phyloP scores from a whole-genome alignment of 2,329 filamentous ascomycete species.

The Macrophomina pseudophaseolina region DNA sequence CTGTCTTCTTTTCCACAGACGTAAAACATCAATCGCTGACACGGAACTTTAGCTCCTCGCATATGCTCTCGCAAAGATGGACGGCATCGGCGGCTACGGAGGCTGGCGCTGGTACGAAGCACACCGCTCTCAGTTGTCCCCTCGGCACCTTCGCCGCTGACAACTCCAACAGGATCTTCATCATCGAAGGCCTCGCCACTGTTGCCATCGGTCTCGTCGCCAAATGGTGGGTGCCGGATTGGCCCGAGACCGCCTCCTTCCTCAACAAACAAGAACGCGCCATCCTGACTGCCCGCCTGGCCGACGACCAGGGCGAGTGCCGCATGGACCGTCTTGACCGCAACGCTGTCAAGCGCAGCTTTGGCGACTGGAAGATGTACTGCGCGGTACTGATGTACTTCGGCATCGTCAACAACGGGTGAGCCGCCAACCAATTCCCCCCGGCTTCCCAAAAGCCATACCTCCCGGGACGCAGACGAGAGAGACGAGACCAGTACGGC shows the following conservation, averaged over 20 bases:
- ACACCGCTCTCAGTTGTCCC: too few relatives aligned
- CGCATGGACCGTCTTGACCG: slow-evolving; percentile 13
- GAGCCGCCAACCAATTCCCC: background rate
- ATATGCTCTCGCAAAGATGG: slow-evolving; percentile 61
- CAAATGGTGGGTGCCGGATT: slow-evolving; percentile 40
- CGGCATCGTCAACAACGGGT: slow-evolving; percentile 22
- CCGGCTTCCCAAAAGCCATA: too few relatives aligned
- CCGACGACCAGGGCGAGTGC: slow-evolving; percentile 36
- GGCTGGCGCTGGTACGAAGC: slow-evolving; percentile 37
- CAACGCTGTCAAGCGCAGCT: slow-evolving; percentile 1
- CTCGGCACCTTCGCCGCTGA: background rate
- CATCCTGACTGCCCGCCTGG: slow-evolving; percentile 38
- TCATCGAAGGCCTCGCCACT: slow-evolving; percentile 30
- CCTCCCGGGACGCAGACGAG: background rate
- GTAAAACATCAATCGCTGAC: background rate
- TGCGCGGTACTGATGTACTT: slow-evolving; percentile 15
- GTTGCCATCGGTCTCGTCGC: slow-evolving; percentile 24
- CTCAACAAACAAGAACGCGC: slow-evolving; percentile 42
- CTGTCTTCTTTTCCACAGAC: background rate
- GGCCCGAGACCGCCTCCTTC: slow-evolving; percentile 46
- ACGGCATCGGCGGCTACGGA: slow-evolving; percentile 52
- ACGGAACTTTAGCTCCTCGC: slow-evolving; percentile 49
- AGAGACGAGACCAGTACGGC: background rate
- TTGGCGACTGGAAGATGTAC: slow-evolving; percentile 24
- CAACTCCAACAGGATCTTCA: slow-evolving; percentile 25